phyloP scores from a whole-genome alignment of 805 yeast genomes.

The Maudiozyma barnettii region DNA sequence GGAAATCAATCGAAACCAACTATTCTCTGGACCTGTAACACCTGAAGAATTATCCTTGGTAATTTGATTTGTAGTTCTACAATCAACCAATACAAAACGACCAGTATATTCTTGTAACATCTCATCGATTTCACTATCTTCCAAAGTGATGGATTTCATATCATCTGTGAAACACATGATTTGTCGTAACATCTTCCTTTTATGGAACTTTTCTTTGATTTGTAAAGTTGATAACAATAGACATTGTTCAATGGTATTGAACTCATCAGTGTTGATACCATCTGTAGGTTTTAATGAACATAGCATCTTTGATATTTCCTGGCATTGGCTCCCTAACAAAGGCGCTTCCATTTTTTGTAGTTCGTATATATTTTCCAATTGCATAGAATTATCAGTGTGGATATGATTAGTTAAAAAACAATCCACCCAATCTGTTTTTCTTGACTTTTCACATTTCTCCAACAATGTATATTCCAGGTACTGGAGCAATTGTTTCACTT shows the following conservation, averaged over 20 bases:
- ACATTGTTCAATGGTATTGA: constrained; percentile 14
- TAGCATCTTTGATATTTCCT: constrained; percentile 5
- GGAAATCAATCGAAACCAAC: constrained; percentile 16
- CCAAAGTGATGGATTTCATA: constrained; percentile 17
- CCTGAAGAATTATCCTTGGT: neutral
- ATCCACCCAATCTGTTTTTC: constrained; percentile 27
- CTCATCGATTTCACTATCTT: constrained; percentile 17
- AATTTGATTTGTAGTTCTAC: constrained; percentile 5
- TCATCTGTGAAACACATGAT: constrained; percentile 23
- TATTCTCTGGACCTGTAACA: neutral
- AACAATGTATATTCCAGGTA: constrained; percentile 22
- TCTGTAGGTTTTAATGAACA: constrained; percentile 1
- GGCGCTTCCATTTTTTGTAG: constrained; percentile 8
- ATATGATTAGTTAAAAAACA: constrained; percentile 14
- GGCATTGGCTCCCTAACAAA: constrained; percentile 3
- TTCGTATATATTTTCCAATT: constrained; percentile 16
- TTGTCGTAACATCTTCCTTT: constrained; percentile 18
- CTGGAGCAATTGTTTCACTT: constrained; percentile 11
- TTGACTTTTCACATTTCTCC: constrained; percentile 19
- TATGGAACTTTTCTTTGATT: constrained; percentile 16
- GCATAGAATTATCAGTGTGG: constrained; percentile 12
- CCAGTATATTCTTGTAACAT: constrained; percentile 15
- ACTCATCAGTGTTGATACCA: neutral
- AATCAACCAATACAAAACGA: constrained; percentile 18
- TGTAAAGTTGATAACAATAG: constrained; percentile 18